phyloP scores from a whole-genome alignment of 495 filamentous ascomycete genomes.

The Penicillium paxilli region DNA sequence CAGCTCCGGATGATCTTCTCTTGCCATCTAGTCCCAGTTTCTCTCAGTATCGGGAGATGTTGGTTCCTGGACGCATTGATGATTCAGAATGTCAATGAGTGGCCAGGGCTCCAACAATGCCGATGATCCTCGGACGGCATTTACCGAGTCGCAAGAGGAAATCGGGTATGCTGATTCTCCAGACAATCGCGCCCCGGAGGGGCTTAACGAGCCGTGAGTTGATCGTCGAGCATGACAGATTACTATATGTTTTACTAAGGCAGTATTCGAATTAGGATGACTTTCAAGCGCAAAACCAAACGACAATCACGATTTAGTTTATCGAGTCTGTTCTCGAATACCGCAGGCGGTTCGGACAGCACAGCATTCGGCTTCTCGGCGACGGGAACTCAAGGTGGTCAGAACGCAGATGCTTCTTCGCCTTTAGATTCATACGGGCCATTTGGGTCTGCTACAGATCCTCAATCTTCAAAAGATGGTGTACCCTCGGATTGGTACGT shows the following conservation, averaged over 20 bases:
- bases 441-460: conserved; percentile 37
- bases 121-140: conserved; percentile 8
- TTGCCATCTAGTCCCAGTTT: background rate
- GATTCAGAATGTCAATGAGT: conserved; percentile 27
- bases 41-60: conserved; percentile 15
- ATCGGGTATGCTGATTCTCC: conserved; percentile 7
- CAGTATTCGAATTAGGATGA: conserved; percentile 48
- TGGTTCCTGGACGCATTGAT: conserved; percentile 18
- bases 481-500: conserved; percentile 79
- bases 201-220: conserved; percentile 49
- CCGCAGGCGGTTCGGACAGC: conserved; percentile 24
- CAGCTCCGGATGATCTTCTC: conserved; percentile 4
- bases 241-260: conserved; percentile 11
- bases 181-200: conserved; percentile 37
- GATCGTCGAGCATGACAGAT: background rate
- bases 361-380: conserved; percentile 20
- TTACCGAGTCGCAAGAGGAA: conserved; percentile 14
- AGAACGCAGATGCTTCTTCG: conserved; percentile 28
- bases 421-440: conserved; percentile 22
- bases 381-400: conserved; percentile 25
- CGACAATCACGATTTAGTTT: conserved; percentile 55
- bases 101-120: conserved; percentile 21
- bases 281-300: conserved; percentile 85
- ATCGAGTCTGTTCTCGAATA: conserved; percentile 55
- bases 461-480: conserved; percentile 61